Evolutionary conservation across 2,329 filamentous ascomycete genomes (phyloP).

Genomic region (Fusarium proliferatum): DNA sequence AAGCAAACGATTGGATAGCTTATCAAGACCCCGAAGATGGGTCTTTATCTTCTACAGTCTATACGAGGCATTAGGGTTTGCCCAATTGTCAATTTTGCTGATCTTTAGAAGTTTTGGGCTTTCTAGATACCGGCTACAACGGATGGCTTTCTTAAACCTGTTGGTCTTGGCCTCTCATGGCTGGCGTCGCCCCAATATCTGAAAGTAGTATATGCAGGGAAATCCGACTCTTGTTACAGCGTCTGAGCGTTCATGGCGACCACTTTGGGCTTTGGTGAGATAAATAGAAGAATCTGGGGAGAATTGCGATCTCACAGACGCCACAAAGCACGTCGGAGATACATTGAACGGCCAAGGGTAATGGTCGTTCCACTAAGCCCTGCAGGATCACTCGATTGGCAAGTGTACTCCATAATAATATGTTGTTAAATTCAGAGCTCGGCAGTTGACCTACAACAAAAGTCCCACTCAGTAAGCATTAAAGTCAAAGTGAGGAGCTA

Average conservation of each 20-base stretch:
- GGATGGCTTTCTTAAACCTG: neutral
- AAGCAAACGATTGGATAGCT: neutral
- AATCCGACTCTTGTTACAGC: rapidly evolving
- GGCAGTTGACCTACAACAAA: neutral
- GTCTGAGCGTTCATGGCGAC: neutral
- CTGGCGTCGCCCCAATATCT: neutral
- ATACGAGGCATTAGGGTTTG: neutral
- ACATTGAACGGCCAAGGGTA: rapidly evolving
- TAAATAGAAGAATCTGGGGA: neutral
- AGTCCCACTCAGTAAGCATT: neutral
- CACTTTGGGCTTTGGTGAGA: neutral
- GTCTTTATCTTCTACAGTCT: neutral
- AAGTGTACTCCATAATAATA: neutral
- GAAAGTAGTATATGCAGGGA: too few species aligned
- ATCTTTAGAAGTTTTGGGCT: neutral
- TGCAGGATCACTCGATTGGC: neutral
- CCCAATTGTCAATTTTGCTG: neutral
- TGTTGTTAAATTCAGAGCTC: rapidly evolving
- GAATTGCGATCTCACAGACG: too few species aligned
- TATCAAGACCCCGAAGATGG: neutral
- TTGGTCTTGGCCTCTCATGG: too few species aligned
- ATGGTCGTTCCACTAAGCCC: neutral
- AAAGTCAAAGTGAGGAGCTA: rapidly evolving
- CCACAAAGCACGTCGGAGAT: too few species aligned
- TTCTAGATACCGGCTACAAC: too few species aligned